Evolutionary conservation across 2,329 filamentous ascomycete species (phyloP).

Genomic region (Colletotrichum spinosum): DNA sequence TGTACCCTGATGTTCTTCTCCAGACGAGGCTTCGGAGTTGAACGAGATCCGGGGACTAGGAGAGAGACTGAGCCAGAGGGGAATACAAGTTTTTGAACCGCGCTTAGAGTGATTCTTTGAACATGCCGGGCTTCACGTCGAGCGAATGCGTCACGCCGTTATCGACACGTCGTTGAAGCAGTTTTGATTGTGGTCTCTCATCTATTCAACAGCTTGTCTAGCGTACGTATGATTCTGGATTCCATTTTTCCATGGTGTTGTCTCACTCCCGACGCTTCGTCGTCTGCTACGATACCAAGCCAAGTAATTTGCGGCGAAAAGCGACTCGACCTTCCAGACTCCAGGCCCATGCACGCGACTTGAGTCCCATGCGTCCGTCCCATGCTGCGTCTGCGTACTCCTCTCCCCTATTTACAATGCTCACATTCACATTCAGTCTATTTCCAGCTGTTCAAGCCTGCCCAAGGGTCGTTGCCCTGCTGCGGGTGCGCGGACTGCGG

Average conservation of each 20-base stretch:
- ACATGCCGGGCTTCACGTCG: too few relatives aligned
- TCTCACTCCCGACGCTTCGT: not conserved
- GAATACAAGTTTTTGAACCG: too few relatives aligned
- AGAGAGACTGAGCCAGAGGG: too few relatives aligned
- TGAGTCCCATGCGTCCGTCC: too few relatives aligned
- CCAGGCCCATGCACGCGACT: constrained; percentile 19
- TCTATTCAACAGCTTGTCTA: constrained; percentile 5
- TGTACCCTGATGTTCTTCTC: not conserved
- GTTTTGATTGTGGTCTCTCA: constrained; percentile 4
- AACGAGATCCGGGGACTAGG: too few relatives aligned
- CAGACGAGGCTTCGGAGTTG: not conserved
- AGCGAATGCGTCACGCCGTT: too few relatives aligned
- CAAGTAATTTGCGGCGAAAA: not conserved
- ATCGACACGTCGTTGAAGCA: not conserved
- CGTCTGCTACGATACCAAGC: not conserved
- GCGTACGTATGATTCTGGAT: not conserved
- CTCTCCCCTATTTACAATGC: too few relatives aligned
- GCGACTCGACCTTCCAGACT: constrained; percentile 17
- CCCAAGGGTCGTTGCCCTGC: constrained; percentile 62
- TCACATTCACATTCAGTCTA: constrained; percentile 40
- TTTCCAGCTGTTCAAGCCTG: constrained; percentile 65
- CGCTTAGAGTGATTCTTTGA: too few relatives aligned
- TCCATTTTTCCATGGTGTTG: too few relatives aligned
- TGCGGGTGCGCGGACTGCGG: constrained; percentile 50
- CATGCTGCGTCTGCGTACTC: too few relatives aligned